These are phyloP conservation scores for Lithohypha guttulata DNA, from an alignment of 2,329 filamentous ascomycete species.

Conservation along the genomic window DNA sequence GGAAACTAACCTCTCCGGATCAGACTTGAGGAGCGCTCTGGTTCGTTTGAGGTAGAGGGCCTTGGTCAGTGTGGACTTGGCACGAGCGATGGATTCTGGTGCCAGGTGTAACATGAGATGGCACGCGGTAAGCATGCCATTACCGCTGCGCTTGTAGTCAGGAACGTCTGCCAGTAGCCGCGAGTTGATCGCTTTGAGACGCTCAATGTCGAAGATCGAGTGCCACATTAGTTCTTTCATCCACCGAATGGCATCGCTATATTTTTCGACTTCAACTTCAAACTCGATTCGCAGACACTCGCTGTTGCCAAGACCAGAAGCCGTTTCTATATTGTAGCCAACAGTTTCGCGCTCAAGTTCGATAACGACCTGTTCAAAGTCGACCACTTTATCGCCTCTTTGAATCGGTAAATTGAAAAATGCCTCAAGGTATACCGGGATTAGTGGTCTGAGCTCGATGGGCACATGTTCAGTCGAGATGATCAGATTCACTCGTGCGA, in stretches of 20 bases:
- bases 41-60: conserved; percentile 78
- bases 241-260: conserved; percentile 71
- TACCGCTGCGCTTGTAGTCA: conserved; percentile 76
- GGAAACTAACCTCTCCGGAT: conserved; percentile 62
- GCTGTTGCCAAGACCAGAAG: conserved; percentile 58
- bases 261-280: conserved; percentile 80
- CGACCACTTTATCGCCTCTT: conserved; percentile 62
- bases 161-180: conserved; percentile 88
- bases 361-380: conserved; percentile 87
- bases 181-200: conserved; percentile 52
- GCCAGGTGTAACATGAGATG: conserved; percentile 71
- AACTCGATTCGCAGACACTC: conserved; percentile 76
- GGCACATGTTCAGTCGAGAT: conserved; percentile 69
- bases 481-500: conserved; percentile 73
- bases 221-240: conserved; percentile 78
- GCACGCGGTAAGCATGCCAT: conserved; percentile 48
- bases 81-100: conserved; percentile 63
- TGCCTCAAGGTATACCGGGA: conserved; percentile 76
- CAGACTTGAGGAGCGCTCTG: conserved; percentile 65
- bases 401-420: conserved; percentile 89
- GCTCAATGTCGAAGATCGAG: conserved; percentile 70
- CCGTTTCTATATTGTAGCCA: conserved; percentile 63
- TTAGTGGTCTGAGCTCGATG: conserved; percentile 69
- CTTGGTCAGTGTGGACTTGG: conserved; percentile 73
- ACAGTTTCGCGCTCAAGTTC: conserved; percentile 86